Conservation (phyloP, 768 basidiomycete genomes). For the Mycena olivaceomarginata region DNA sequence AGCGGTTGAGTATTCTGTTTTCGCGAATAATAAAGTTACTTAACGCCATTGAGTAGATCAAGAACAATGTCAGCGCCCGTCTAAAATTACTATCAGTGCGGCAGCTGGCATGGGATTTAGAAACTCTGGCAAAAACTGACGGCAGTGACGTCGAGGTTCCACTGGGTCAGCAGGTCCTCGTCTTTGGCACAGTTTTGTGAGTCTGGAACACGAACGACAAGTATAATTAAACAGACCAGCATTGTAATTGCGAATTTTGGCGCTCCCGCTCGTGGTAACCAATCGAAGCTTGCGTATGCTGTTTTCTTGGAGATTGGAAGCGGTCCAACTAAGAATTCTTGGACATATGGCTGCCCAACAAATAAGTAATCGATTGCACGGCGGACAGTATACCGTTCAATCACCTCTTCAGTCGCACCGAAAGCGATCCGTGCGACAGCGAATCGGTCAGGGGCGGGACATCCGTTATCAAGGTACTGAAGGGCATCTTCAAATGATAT, state of each 20-base stretch:
- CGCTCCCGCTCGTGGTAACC: slow-evolving; percentile 46
- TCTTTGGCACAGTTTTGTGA: slow-evolving; percentile 18
- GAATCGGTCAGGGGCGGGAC: slow-evolving; percentile 37
- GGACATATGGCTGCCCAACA: slow-evolving; percentile 34
- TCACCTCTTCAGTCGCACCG: slow-evolving; percentile 41
- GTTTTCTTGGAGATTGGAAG: slow-evolving; percentile 44
- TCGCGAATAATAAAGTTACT: background rate
- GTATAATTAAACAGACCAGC: slow-evolving; percentile 36
- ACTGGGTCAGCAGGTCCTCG: slow-evolving; percentile 21
- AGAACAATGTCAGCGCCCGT: slow-evolving; percentile 47
- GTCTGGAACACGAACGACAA: background rate
- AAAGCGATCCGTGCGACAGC: slow-evolving; percentile 45
- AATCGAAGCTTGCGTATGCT: slow-evolving; percentile 43
- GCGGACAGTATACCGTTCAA: background rate
- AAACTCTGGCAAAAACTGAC: slow-evolving; percentile 19
- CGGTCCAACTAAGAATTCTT: slow-evolving; percentile 46
- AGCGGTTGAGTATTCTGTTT: background rate
- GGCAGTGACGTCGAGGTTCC: slow-evolving; percentile 38
- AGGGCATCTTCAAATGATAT: slow-evolving; percentile 40
- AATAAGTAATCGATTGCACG: background rate
- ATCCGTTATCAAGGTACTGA: slow-evolving; percentile 39
- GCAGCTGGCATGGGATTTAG: no score
- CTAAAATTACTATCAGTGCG: slow-evolving; percentile 21
- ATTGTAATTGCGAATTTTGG: slow-evolving; percentile 44
- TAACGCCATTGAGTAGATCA: slow-evolving; percentile 47